Conservation (phyloP, 2,329 filamentous ascomycete species). For the Ascochyta clinopodiicola region DNA sequence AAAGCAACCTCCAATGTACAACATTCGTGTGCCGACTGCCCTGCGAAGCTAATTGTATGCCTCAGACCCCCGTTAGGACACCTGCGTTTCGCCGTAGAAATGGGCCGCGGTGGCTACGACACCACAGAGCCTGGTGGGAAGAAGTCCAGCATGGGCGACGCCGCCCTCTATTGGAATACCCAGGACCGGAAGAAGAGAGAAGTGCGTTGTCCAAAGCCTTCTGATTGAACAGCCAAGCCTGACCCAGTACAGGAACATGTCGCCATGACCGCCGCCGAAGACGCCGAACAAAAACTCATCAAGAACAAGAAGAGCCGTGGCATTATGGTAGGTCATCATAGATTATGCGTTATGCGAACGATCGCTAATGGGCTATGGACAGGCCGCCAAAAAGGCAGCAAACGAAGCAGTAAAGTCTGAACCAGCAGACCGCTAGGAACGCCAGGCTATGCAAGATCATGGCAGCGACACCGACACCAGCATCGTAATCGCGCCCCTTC, state of each 20-base stretch:
- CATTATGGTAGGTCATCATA: constrained; percentile 14
- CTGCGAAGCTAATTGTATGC: neutral
- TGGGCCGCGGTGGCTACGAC: constrained; percentile 33
- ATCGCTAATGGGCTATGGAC: neutral
- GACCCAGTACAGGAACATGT: constrained; percentile 1
- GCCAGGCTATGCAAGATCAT: neutral
- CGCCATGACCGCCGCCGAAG: neutral
- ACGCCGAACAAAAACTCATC: constrained; percentile 9
- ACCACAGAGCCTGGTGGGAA: constrained; percentile 4
- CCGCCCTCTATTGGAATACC: constrained; percentile 3
- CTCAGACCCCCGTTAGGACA: neutral
- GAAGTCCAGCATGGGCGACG: constrained; percentile 9
- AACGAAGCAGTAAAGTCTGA: neutral
- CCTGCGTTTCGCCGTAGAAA: neutral
- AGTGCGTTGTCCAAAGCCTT: neutral
- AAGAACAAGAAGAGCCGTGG: constrained; percentile 18
- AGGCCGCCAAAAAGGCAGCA: neutral
- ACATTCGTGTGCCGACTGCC: neutral
- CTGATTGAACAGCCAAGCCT: neutral
- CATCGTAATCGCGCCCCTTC: neutral
- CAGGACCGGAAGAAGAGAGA: constrained; percentile 7
- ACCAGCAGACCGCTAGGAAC: neutral
- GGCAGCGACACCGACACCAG: neutral
- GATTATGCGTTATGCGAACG: neutral
- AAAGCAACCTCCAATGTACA: neutral